Percentiles rank a stretch among this genome's conserved stretches.
Conservation (phyloP, 306 rosid genomes). For the Glycine latifolia region DNA sequence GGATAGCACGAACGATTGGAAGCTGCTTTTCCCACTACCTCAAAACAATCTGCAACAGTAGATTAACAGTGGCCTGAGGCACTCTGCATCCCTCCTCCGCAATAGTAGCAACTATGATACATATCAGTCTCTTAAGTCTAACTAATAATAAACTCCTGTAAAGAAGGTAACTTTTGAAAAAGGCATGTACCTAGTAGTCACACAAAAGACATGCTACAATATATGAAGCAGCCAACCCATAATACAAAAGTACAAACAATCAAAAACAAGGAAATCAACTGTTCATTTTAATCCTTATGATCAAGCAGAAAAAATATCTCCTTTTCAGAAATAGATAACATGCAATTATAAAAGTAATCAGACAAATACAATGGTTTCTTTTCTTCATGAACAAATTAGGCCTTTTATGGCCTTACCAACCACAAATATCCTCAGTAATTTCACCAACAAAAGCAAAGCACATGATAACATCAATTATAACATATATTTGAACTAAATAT, state of each 20-base stretch:
- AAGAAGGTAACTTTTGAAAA: too few species aligned
- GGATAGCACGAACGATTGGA: too few species aligned
- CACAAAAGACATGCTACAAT: too few species aligned
- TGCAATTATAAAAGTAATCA: conserved; percentile 14
- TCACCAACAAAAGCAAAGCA: conserved; percentile 13
- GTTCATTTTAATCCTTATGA: conserved; percentile 3
- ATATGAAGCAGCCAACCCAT: conserved; percentile 21
- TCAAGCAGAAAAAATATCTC: neutral
- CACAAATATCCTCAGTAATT: conserved; percentile 15
- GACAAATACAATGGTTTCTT: neutral
- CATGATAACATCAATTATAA: conserved; percentile 7
- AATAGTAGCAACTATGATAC: too few species aligned
- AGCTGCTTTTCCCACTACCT: too few species aligned
- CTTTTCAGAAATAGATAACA: conserved; percentile 34
- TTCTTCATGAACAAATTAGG: neutral
- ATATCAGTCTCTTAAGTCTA: too few species aligned
- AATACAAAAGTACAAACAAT: conserved; percentile 9
- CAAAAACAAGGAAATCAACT: neutral
- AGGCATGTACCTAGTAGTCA: too few species aligned
- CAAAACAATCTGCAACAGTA: too few species aligned
- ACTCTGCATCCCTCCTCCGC: too few species aligned
- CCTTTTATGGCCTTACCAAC: neutral
- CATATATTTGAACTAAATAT: conserved; percentile 18
- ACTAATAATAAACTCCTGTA: too few species aligned
- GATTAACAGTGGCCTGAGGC: too few species aligned